Base-by-base conservation (phyloP, 768 basidiomycete genomes). In the Mycena rebaudengoi region DNA sequence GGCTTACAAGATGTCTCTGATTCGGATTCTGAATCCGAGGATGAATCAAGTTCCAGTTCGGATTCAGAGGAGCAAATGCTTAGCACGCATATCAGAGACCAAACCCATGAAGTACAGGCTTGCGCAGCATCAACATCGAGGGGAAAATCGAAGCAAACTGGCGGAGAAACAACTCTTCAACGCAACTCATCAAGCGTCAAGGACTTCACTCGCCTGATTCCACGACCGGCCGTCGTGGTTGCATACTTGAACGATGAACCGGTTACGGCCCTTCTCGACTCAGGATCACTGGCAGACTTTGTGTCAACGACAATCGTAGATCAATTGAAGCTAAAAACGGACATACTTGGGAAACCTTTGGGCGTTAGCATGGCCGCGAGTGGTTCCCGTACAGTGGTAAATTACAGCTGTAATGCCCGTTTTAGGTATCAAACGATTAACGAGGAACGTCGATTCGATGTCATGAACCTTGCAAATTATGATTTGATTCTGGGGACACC, bases 401-500 rank as follows among this genome's bases (percentile, higher is more conserved):
- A 73, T 43, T 62, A 40, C 14, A 55, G 70, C 3, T 56, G 64
- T 13, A 52, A 30, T 2, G 75, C 64, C 0, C 12, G 67, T 5
- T 23, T 79, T 45, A 28, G 41, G 12, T 78, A 76, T 51, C 74
- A 76, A 60, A 21, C 29, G 0, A 72, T 78, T 2, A 49, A 64
- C 13, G 66, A 67, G n/a, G 26, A 60, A 2, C 57, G 68, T 1
- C 30, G 65, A 0, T 77, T 79, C 26, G 70, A 79, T 28, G 56
- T 79, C 0, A 67, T 70, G 1, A 79, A 79, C 41, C 1, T 79
- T 0, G 67, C 75, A 0, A 67, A 60, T 8, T 78, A 80, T 39
- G 73, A 81, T 25, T 23, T 73, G 5, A 74, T 77, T 14, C 63
- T 78, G 0, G 71, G 76, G 3, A 76, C 75, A 0, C 76, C 74